Base-by-base conservation (phyloP, 495 filamentous ascomycete genomes). In the Penicillium taxi region DNA sequence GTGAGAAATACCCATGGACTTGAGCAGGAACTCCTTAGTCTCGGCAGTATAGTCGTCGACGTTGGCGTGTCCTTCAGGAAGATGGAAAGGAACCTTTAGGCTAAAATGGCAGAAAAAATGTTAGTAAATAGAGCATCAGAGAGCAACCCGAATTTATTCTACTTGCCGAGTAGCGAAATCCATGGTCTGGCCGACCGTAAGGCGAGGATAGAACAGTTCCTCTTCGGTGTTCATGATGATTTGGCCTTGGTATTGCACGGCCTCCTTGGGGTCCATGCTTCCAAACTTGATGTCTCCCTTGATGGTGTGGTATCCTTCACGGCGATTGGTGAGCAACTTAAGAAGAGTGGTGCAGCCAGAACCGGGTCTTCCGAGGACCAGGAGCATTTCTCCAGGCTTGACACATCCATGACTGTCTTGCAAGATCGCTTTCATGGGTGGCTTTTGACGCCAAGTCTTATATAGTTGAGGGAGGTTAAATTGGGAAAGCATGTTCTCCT, bases 11-110 rank as follows among this genome's bases (percentile, higher is more conserved):
- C 83, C 81, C 44, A 88, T 79, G 56, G 83, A 78, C 20, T 81
- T 75, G 81, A 89, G 84, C 35, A 84, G 73, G 15, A 87, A 80
- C 50, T 87, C 80, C 9, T 78, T 66, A 58, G 84, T 70, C 31
- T 86, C 78, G 32, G 61, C 60, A 11, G 75, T 71, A 45, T 84
- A 84, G 15, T 68, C 35, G 47, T 42, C n/a, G 54, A 37, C 26
- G 50, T 35, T 6, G 62, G 60, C 7, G 70, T 53, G 16, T 67
- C 67, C 32, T 5, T n/a, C n/a, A n/a, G 41, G 26, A 16, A 37
- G 3, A 13, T 17, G 7, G 3, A 35, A 35, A 1, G 70, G 70
- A n/a, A n/a, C n/a, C n/a, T n/a, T n/a, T n/a, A n/a, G n/a, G n/a
- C n/a, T n/a, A n/a, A n/a, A n/a, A n/a, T n/a, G n/a, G n/a, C n/a